Conservation (phyloP, 2,329 filamentous ascomycete species). For the Pestalotiopsis sp. region DNA sequence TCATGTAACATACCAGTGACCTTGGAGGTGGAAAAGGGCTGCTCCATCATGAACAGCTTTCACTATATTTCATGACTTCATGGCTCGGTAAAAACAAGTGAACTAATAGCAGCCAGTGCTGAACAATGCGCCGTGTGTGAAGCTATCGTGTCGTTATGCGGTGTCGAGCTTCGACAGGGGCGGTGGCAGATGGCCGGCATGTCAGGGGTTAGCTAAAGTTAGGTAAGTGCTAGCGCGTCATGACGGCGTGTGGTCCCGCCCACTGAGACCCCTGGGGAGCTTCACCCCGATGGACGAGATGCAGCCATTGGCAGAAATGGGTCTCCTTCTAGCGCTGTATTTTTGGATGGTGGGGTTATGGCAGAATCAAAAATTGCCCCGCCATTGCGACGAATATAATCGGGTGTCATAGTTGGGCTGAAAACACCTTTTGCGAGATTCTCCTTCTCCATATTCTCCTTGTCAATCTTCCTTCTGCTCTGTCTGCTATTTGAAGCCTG, state of each 20-base stretch:
- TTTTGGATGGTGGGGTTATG: constrained; percentile 11
- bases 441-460: too few species aligned
- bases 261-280: constrained; percentile 1
- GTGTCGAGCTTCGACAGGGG: not conserved
- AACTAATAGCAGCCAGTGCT: not conserved
- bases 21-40: constrained; percentile 71
- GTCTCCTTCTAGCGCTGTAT: not conserved
- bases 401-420: not conserved
- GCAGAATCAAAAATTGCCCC: constrained; percentile 12
- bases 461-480: not conserved
- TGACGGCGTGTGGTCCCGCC: not conserved
- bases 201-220: not conserved
- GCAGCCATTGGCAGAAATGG: not conserved
- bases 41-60: constrained; percentile 56
- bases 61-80: constrained; percentile 26
- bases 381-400: not conserved
- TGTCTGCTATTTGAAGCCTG: not conserved
- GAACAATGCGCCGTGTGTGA: not conserved
- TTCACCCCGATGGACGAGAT: not conserved
- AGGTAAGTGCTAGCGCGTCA: not conserved
- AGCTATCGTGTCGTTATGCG: constrained; percentile 2
- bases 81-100: constrained; percentile 19
- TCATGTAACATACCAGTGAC: constrained; percentile 61
- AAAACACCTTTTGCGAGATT: not conserved
- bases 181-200: not conserved